Evolutionary conservation across 441 rosid genomes (phyloP), one percentile per base, ranked within the genome.

Genomic region (Gossypium schwendimanii): DNA sequence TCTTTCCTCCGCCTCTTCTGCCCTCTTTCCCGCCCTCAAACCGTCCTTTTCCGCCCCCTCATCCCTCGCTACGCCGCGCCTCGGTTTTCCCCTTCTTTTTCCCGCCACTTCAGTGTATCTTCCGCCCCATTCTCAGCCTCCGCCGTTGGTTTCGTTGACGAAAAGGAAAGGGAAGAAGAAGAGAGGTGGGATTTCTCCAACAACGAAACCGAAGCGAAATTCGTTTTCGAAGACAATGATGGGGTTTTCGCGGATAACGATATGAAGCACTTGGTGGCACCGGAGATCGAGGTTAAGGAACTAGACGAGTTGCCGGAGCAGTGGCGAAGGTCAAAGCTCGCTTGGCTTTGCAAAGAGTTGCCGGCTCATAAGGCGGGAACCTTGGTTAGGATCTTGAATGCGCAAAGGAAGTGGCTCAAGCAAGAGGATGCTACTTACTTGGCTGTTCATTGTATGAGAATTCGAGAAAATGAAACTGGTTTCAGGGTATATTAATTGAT

Each of bases 321-420:
- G 61, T 89, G 97, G 97, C 81, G 93, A 78, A 80, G 97, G 47
- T 77, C 94, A 52, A 92, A 85, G 85, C 76, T 94, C 58, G 97
- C 96, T 0, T 91, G 99, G 99, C 87, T 94, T 11, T 94, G 97
- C 74, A 88, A 92, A 78, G 88, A 94, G 74, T 80, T 91, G 65
- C 97, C 94, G 1, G 75, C 89, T 49, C 94, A 90, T 17, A 89
- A 85, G 74, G 75, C 86, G 33, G 94, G 89, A 57, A 88, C 94
- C 50, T 71, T 88, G 57, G 84, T 82, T 36, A 85, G 94, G 76
- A 83, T 92, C 15, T 81, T 94, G 62, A 92, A 88, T 47, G 91
- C 84, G 4, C 97, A 94, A 81, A 89, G 80, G 84, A 91, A 91
- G 81, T 94, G 97, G 99, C 73, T 94, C 75, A 84, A 84, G 61